phyloP scores from a whole-genome alignment of 148 eudicot species.

The Cornus suecica region DNA sequence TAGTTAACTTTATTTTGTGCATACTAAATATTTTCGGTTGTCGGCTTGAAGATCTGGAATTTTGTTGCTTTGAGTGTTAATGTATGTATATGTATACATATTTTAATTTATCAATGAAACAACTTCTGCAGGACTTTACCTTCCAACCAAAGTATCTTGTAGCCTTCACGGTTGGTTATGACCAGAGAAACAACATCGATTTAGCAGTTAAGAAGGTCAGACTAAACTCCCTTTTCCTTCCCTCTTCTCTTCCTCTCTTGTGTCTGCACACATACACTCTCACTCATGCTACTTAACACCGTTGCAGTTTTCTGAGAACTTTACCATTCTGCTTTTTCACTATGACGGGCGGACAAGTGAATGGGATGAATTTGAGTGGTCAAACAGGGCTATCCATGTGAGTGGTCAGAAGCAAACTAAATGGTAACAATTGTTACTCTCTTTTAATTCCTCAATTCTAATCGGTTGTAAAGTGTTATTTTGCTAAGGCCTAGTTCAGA shows the following conservation, averaged over 20 bases:
- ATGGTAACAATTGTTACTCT: constrained; percentile 45
- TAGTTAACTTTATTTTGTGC: neutral
- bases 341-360: constrained; percentile 81
- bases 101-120: neutral
- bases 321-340: constrained; percentile 70
- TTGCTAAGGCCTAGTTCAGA: neutral
- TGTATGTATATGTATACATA: too few species aligned
- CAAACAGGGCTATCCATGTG: constrained; percentile 75
- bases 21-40: too few species aligned
- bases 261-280: neutral
- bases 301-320: constrained; percentile 73
- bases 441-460: neutral
- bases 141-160: constrained; percentile 62
- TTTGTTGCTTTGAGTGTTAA: neutral
- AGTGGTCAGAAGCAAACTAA: constrained; percentile 80
- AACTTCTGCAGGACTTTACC: constrained; percentile 55
- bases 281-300: constrained; percentile 8
- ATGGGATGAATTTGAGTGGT: constrained; percentile 95
- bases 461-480: neutral
- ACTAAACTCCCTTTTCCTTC: neutral
- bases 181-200: constrained; percentile 65
- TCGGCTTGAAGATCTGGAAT: too few species aligned
- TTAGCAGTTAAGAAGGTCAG: constrained; percentile 76
- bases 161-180: constrained; percentile 79
- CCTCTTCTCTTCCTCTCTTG: neutral